Percentiles rank a stretch among this genome's conserved stretches.
Evolutionary conservation across 2,329 filamentous ascomycete genomes (phyloP).

Genomic region (Hymenoscyphus scutula): DNA sequence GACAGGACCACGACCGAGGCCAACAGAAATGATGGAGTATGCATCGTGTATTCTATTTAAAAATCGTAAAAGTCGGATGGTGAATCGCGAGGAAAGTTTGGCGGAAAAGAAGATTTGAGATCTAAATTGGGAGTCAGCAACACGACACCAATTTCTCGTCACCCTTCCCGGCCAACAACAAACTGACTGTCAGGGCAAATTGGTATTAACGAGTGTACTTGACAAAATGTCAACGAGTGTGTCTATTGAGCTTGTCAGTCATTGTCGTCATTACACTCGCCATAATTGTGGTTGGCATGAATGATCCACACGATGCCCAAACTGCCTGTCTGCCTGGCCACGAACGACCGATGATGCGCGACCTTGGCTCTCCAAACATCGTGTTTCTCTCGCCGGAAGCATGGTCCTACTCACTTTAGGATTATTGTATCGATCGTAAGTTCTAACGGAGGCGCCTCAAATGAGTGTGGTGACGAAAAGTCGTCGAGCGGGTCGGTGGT

Average conservation of each 20-base stretch:
- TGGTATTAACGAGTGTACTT: slow-evolving; percentile 56
- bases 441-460: slow-evolving; percentile 28
- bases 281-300: slow-evolving; percentile 25
- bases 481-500: slow-evolving; percentile 28
- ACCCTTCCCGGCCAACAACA: slow-evolving; percentile 2
- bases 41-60: slow-evolving; percentile 45
- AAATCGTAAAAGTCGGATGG: slow-evolving; percentile 19
- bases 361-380: not conserved
- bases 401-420: slow-evolving; percentile 31
- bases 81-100: slow-evolving; percentile 11
- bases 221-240: slow-evolving; percentile 56
- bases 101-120: slow-evolving; percentile 24
- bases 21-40: slow-evolving; percentile 47
- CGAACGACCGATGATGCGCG: slow-evolving; percentile 6
- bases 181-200: slow-evolving; percentile 49
- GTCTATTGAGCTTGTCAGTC: slow-evolving; percentile 29
- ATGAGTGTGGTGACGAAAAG: slow-evolving; percentile 39
- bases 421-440: slow-evolving; percentile 31
- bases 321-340: slow-evolving; percentile 11
- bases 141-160: slow-evolving; percentile 8
- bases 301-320: slow-evolving; percentile 23
- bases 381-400: slow-evolving; percentile 9
- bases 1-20: slow-evolving; percentile 50
- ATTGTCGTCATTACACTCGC: not conserved
- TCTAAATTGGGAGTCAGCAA: slow-evolving; percentile 26